Evolutionary conservation across 2,329 filamentous ascomycete species (phyloP).

Genomic region (Colletotrichum gloeosporioides): DNA sequence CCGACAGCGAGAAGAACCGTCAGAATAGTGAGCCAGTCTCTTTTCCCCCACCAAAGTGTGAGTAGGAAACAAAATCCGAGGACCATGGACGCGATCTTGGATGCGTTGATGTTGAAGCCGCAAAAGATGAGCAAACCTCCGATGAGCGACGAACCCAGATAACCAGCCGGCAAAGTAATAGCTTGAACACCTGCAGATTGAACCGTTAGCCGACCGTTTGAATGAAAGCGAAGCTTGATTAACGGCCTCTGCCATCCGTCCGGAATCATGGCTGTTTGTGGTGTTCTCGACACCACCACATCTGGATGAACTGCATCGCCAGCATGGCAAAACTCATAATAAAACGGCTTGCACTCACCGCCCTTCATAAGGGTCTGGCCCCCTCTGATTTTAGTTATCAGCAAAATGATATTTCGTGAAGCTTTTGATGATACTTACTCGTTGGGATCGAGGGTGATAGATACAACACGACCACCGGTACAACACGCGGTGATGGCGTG

Average conservation of each 20-base stretch:
- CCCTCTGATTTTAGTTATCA: background rate
- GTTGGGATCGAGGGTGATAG: conserved; percentile 75
- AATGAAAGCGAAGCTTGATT: too few species aligned
- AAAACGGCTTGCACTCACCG: background rate
- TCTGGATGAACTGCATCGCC: background rate
- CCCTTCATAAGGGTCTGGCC: conserved; percentile 46
- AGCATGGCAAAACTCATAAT: background rate
- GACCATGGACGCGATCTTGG: conserved; percentile 78
- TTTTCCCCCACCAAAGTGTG: conserved; percentile 83
- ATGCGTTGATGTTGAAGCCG: conserved; percentile 82
- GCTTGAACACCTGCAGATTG: conserved; percentile 39
- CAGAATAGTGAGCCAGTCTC: conserved; percentile 77
- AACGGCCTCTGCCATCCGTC: too few species aligned
- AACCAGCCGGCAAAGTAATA: conserved; percentile 78
- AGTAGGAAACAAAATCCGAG: conserved; percentile 77
- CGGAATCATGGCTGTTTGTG: too few species aligned
- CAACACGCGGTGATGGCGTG: conserved; percentile 76
- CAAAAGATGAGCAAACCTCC: conserved; percentile 80
- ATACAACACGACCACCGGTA: conserved; percentile 76
- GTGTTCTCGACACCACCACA: too few species aligned
- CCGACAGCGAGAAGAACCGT: conserved; percentile 75
- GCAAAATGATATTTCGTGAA: background rate
- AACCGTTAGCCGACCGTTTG: too few species aligned
- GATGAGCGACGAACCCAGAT: conserved; percentile 78
- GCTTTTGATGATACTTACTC: conserved; percentile 45